Base-by-base conservation (phyloP, 345 rosid species). In the Rhizophora mangle region DNA sequence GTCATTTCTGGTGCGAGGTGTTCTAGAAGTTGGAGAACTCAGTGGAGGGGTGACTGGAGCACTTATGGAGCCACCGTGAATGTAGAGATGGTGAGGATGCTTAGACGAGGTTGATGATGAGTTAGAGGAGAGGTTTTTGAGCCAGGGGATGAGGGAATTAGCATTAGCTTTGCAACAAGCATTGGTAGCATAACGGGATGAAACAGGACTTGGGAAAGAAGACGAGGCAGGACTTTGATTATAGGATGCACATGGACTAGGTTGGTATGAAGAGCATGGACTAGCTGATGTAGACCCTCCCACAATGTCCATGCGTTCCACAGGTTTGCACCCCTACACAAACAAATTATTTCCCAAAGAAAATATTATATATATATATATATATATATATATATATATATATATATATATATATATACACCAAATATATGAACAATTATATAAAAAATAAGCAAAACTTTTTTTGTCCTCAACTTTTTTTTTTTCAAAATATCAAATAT, bases 31-130 rank as follows among this genome's bases (percentile, higher is more conserved):
- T 32, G 99, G 99, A 55, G 99, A 96, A 83, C 96, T 90, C 84
- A 90, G 71, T 60, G 96, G 97, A 71, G 99, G 99, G 7, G 99
- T 96, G 52, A 96, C 98, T 1, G 99, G 99, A 74, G 99, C 99
- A 79, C 99, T 96, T 53, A 96, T 88, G 43, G 99, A 95, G 54
- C 97, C 96, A 22, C 88, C 86, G 13, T 85, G 90, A 73, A 87
- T 80, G 76, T 83, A 89, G 60, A 85, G 86, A 68, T 86, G 86
- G 69, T 77, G 71, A 31, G 97, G 87, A 57, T 78, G 78, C 78
- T 81, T 83, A n/a, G 98, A 86, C 15, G 96, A 92, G 66, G 97
- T 81, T 22, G 98, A 92, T 19, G 97, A 90, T 6, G 99, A 89
- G 24, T 88, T 83, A 15, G 99, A 88, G 26, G 99, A 92, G 57